A percentile compares a stretch with the other conserved stretches of the same genome.
Conservation (phyloP, 306 rosid genomes). For the Alnus rubra region DNA sequence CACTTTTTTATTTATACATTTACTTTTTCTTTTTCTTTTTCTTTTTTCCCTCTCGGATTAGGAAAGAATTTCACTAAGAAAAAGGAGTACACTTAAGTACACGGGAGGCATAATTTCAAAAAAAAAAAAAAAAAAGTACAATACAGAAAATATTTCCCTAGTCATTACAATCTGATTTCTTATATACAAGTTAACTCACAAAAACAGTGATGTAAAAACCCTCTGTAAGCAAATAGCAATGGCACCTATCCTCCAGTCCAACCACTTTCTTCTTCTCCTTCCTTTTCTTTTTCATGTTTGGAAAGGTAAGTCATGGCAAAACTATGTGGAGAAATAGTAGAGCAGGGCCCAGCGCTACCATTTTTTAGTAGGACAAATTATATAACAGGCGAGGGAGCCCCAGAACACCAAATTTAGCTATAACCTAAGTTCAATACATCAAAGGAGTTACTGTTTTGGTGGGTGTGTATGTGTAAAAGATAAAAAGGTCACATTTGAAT, state of each 20-base stretch:
- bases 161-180: background rate
- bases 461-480: background rate
- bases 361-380: background rate
- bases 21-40: background rate
- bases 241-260: background rate
- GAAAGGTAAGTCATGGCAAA: background rate
- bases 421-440: background rate
- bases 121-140: no score
- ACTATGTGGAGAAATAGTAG: background rate
- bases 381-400: background rate
- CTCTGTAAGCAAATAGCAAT: background rate
- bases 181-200: background rate
- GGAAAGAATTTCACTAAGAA: background rate
- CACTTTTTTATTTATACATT: background rate
- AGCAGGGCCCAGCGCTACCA: background rate
- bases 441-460: background rate
- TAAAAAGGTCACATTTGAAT: background rate
- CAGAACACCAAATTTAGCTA: background rate
- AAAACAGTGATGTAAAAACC: background rate
- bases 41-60: no score
- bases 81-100: background rate
- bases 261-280: background rate
- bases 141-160: background rate
- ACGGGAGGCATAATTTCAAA: no score
- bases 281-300: background rate